Evolutionary conservation across 2,329 filamentous ascomycete genomes (phyloP), one percentile per base, ranked within the genome.

Genomic region (Parastagonospora avenae): DNA sequence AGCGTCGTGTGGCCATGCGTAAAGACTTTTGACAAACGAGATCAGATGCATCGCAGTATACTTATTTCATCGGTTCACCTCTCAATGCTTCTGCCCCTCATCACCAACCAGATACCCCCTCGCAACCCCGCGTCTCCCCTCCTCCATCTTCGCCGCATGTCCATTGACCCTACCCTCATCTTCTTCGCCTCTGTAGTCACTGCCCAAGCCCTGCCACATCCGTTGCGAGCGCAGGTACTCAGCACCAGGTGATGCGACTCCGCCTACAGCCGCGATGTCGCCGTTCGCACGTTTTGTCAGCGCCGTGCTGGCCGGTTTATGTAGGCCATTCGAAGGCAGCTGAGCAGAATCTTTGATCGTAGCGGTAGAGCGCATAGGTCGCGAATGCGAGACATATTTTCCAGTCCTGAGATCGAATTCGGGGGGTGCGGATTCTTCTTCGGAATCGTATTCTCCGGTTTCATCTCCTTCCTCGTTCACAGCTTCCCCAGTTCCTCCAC

Each of bases 321-420:
- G 37, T n/a, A 48, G 32, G 11, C 48, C 42, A 19, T 54, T 53
- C 4, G 44, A 41, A 12, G 49, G 38, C 12, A 36, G 14, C n/a
- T 36, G 14, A 6, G 27, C 24, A 8, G 30, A 12, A 7, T 46
- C 35, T 28, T 55, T 57, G 3, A 45, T 14, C 10, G 52, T 43
- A 62, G 37, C 37, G 19, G 35, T 9, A 39, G 37, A 16, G 39
- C 63, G 52, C 66, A 93, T 90, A 4, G 92, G 91, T 48, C 91
- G 83, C 51, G 89, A 89, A 61, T 89, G 85, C 10, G 86, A 89
- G 36, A 95, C 81, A 63, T 97, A 90, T 55, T 85, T 86, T 31
- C 93, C 93, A 2, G 92, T 97, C 10, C 93, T 83, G 8, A 97
- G 82, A 73, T 99, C 93, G 63, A 96, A 99, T 64, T 96, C 91